Conservation (phyloP, 495 filamentous ascomycete species). For the Terfezia claveryi region DNA sequence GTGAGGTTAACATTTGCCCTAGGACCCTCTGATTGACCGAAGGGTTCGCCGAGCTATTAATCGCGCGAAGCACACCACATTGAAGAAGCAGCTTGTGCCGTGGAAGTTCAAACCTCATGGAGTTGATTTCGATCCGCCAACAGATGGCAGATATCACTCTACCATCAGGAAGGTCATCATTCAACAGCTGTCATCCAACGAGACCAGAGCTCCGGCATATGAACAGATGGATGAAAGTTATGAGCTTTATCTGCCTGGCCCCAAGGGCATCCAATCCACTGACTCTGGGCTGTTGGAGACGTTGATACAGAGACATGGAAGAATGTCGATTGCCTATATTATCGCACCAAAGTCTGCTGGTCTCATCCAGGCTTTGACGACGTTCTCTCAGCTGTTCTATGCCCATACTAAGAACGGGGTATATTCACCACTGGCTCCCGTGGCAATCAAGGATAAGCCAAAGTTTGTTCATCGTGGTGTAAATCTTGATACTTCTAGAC, state of each 20-base stretch:
- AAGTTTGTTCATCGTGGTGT: slow-evolving; percentile 50
- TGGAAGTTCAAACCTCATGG: slow-evolving; percentile 50
- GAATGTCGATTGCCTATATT: slow-evolving; percentile 30
- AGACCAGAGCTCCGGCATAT: slow-evolving; percentile 31
- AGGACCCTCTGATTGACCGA: too few species aligned
- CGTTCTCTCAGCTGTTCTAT: slow-evolving; percentile 59
- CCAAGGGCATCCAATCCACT: slow-evolving; percentile 1
- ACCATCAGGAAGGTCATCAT: slow-evolving; percentile 36
- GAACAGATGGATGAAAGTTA: slow-evolving; percentile 55
- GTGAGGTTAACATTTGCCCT: not conserved
- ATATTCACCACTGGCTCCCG: slow-evolving; percentile 45
- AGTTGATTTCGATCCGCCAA: slow-evolving; percentile 36
- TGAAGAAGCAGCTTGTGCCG: slow-evolving; percentile 41
- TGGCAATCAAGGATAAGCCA: slow-evolving; percentile 42
- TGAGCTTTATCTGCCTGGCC: slow-evolving; percentile 30
- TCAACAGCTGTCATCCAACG: slow-evolving; percentile 33
- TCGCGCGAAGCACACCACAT: slow-evolving; percentile 29
- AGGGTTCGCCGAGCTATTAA: not conserved
- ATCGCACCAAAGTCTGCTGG: slow-evolving; percentile 40
- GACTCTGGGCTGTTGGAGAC: not conserved
- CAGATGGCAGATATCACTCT: slow-evolving; percentile 19
- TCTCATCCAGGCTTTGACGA: slow-evolving; percentile 41
- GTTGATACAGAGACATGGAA: not conserved
- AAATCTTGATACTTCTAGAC: slow-evolving; percentile 48
- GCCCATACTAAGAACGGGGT: slow-evolving; percentile 30